Evolutionary conservation across 345 rosid genomes (phyloP), one percentile per base, ranked within the genome.

Genomic region (Limnanthes douglasii): DNA sequence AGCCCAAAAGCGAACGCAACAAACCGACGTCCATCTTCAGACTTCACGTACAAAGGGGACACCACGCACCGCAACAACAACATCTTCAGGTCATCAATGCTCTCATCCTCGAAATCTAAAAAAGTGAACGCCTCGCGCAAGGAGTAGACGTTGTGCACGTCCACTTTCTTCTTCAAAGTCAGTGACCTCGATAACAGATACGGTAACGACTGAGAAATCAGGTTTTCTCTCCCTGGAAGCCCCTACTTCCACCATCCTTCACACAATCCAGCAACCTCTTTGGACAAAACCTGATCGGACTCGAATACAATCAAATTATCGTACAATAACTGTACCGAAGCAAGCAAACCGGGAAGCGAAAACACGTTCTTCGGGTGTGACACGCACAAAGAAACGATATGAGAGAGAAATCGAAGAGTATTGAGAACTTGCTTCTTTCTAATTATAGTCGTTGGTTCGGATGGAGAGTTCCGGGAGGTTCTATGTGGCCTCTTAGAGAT

Each of bases 41-140:
- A 72, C 37, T 74, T 90, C 38, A 90, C 40, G 52, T 67, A 79
- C 38, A 84, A 15, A 5, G 98, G 98, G 1, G 83, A 63, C 30
- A 90, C 70, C 9, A 90, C 66, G 21, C 95, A 79, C 15, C 95
- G 64, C 11, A 90, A 76, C 24, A 90, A 35, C 48, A 90, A 39
- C 59, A 66, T 47, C 50, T 77, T 74, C 59, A 90, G 57, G 38
- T 90, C 95, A 40, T 72, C 95, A 15, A 77, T 90, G 42, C 92
- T 90, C 45, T 76, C 79, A 31, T 90, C 98, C 18, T 84, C 82
- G 3, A 79, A 90, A 46, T 90, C 98, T 8, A 90, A 79, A 52
- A 70, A 30, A 11, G 57, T 23, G 34, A 90, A 84, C 3, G 82
- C 95, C 11, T 84, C 92, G 1, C 94, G 83, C 0, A 90, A 58